Conservation (phyloP, 805 yeast species). For the Blastobotrys terrestris region DNA sequence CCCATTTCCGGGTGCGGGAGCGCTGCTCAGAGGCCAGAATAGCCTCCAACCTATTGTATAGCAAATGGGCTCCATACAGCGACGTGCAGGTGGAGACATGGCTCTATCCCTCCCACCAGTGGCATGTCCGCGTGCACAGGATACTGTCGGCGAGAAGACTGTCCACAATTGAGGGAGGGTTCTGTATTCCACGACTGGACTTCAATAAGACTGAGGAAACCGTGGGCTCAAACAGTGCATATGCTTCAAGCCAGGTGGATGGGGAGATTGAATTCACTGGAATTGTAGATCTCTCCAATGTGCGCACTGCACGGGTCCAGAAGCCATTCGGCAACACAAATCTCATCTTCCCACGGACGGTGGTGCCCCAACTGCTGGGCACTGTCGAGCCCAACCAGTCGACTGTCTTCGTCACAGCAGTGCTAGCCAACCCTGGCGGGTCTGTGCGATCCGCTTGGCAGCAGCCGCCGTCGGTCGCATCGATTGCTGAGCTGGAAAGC, state of each 20-base stretch:
- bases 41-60: constrained; percentile 10
- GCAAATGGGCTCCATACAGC: constrained; percentile 18
- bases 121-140: constrained; percentile 21
- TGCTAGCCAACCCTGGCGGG: neutral
- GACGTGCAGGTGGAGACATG: constrained; percentile 20
- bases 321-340: constrained; percentile 2
- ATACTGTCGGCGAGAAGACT: constrained; percentile 9
- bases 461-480: neutral
- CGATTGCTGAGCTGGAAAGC: neutral
- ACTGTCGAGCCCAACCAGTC: neutral
- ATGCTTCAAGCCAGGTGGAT: neutral
- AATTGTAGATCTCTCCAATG: neutral
- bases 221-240: neutral
- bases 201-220: neutral
- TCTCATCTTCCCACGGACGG: neutral
- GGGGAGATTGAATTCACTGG: neutral
- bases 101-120: constrained; percentile 17
- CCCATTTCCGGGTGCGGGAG: constrained; percentile 13
- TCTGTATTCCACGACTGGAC: constrained; percentile 8
- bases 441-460: neutral
- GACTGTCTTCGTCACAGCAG: neutral
- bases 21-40: constrained; percentile 7
- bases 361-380: neutral
- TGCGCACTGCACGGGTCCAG: neutral
- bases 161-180: constrained; percentile 18